These are phyloP conservation scores for Rhodomyrtus tomentosa DNA, from an alignment of 345 rosid species.

Conservation along the genomic window DNA sequence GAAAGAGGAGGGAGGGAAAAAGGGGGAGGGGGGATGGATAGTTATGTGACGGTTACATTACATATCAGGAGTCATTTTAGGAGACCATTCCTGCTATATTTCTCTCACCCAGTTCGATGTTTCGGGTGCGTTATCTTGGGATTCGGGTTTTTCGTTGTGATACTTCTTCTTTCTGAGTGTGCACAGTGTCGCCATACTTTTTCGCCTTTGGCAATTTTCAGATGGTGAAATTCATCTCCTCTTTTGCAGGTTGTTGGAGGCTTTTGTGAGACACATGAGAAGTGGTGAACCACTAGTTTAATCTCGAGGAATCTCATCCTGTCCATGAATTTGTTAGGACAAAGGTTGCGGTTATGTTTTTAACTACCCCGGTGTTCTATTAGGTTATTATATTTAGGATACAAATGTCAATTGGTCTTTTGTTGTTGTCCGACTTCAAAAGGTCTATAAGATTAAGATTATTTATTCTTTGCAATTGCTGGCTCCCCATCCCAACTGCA, in stretches of 20 bases:
- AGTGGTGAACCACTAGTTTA: not conserved
- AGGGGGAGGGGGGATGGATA: not conserved
- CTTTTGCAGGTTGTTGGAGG: not conserved
- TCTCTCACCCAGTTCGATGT: not conserved
- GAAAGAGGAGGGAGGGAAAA: too few relatives aligned
- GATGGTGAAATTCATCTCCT: not conserved
- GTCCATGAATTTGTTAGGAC: not conserved
- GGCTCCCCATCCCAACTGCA: not conserved
- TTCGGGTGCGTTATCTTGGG: not conserved
- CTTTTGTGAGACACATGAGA: not conserved
- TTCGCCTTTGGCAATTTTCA: not conserved
- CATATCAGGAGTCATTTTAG: too few relatives aligned
- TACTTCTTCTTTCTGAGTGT: not conserved
- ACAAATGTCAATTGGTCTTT: not conserved
- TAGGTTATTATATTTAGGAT: not conserved
- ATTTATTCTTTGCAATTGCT: not conserved
- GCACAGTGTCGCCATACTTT: not conserved
- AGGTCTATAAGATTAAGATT: not conserved
- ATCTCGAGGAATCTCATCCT: not conserved
- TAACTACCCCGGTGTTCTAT: not conserved
- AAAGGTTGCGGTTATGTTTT: not conserved
- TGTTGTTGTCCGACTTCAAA: not conserved
- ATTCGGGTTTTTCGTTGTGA: not conserved
- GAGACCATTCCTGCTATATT: too few relatives aligned
- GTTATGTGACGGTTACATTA: too few relatives aligned